Evolutionary conservation across 768 basidiomycete genomes (phyloP).

Genomic region (Phylloporus arenicola): DNA sequence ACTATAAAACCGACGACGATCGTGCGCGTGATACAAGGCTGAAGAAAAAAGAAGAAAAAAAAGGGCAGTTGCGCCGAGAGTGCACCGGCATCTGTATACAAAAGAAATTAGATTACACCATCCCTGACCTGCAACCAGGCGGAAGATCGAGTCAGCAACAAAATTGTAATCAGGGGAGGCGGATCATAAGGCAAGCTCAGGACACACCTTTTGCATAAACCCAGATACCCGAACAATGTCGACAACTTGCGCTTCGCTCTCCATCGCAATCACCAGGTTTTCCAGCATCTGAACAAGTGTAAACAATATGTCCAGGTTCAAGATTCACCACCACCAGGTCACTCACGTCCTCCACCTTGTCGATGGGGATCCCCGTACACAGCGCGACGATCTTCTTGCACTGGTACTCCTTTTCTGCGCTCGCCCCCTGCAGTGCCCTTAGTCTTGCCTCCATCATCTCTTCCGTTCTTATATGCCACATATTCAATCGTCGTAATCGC

Average conservation of each 20-base stretch:
- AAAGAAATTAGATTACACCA: constrained; percentile 34
- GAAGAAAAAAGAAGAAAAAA: constrained; percentile 10
- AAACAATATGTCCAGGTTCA: constrained; percentile 20
- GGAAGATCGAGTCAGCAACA: constrained; percentile 19
- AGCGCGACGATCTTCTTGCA: constrained; percentile 89
- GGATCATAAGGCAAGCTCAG: constrained; percentile 6
- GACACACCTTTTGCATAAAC: constrained; percentile 81
- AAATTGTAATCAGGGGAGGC: constrained; percentile 17
- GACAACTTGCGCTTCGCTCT: constrained; percentile 77
- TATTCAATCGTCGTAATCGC: constrained; percentile 65
- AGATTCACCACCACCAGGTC: constrained; percentile 10
- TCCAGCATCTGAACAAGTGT: constrained; percentile 63
- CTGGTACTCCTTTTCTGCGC: constrained; percentile 85
- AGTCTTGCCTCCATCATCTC: constrained; percentile 67
- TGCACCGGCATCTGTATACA: constrained; percentile 13
- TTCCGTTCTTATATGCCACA: constrained; percentile 82
- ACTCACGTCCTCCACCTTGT: constrained; percentile 87
- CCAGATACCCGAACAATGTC: constrained; percentile 84
- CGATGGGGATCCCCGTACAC: constrained; percentile 80
- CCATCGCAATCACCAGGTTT: constrained; percentile 78
- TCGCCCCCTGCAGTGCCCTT: constrained; percentile 66
- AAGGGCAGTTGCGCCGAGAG: constrained; percentile 1
- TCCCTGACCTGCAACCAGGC: constrained; percentile 33
- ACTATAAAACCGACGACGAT: constrained; percentile 22
- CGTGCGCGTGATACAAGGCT: constrained; percentile 31